Evolutionary conservation across 2,329 filamentous ascomycete genomes (phyloP).

Genomic region (Colletotrichum nymphaeae): DNA sequence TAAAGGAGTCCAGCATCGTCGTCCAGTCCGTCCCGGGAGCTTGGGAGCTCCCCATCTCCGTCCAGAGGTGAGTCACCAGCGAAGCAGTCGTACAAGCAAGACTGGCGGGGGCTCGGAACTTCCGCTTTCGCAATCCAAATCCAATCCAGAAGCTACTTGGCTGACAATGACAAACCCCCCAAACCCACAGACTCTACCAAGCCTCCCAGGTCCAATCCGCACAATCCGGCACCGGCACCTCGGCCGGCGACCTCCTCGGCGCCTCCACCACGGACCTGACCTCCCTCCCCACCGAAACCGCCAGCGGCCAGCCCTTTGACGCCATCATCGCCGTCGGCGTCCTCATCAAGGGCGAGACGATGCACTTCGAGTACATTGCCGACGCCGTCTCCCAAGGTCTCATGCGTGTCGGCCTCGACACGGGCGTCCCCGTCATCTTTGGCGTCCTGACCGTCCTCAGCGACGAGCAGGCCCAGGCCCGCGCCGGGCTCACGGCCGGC

Average conservation of each 20-base stretch:
- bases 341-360: constrained; percentile 97
- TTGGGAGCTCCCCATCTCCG: constrained; percentile 93
- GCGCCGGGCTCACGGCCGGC: constrained; percentile 78
- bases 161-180: background rate
- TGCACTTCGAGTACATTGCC: constrained; percentile 99
- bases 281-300: constrained; percentile 54
- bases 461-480: constrained; percentile 87
- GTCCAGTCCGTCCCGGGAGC: constrained; percentile 91
- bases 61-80: constrained; percentile 74
- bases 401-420: constrained; percentile 94
- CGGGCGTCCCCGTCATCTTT: constrained; percentile 89
- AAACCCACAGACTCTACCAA: constrained; percentile 74
- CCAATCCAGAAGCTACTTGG: background rate
- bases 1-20: constrained; percentile 88
- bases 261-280: constrained; percentile 76
- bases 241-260: constrained; percentile 81
- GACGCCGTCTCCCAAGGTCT: constrained; percentile 91
- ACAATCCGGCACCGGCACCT: constrained; percentile 67
- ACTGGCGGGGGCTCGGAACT: background rate
- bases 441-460: constrained; percentile 89
- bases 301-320: constrained; percentile 77
- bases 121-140: background rate
- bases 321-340: constrained; percentile 96
- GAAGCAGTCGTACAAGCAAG: background rate
- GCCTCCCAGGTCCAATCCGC: constrained; percentile 88